These are phyloP conservation scores for Lunularia cruciata DNA, from an alignment of 225 moss, liverwort and hornwort species.

Conservation along the genomic window DNA sequence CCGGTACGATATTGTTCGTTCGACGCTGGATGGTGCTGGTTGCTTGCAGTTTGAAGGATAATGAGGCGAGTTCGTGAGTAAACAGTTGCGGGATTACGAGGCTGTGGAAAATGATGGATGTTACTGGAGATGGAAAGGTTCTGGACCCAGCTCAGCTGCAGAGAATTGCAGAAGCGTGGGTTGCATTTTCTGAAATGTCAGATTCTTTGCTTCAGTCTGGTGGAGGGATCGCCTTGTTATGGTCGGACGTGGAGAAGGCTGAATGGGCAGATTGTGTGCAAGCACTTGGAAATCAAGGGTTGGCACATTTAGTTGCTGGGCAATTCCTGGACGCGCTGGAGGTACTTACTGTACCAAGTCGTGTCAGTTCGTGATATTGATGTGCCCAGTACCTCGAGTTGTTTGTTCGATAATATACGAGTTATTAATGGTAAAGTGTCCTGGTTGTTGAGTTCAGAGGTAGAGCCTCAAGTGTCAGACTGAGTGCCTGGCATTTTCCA, in stretches of 20 bases:
- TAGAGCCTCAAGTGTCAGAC: no score
- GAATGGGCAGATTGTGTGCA: conserved; percentile 71
- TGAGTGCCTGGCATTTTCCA: no score
- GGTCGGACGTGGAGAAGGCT: conserved; percentile 40
- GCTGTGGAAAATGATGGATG: conserved; percentile 2
- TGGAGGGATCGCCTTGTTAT: conserved; percentile 31
- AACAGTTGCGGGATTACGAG: neutral
- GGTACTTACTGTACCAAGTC: conserved; percentile 44
- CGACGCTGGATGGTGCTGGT: no score
- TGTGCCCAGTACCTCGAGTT: no score
- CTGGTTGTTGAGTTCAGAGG: no score
- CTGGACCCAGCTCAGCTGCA: conserved; percentile 33
- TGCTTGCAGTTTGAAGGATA: no score
- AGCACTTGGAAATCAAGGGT: conserved; percentile 66
- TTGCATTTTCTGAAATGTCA: conserved; percentile 38
- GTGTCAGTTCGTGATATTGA: no score
- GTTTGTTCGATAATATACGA: no score
- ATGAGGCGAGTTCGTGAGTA: neutral
- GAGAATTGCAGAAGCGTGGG: conserved; percentile 41
- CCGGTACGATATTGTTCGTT: no score
- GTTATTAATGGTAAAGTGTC: no score
- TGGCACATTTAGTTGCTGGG: conserved; percentile 79
- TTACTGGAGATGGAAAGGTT: conserved; percentile 9
- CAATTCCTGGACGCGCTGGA: conserved; percentile 88
- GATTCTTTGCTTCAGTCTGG: conserved; percentile 37